These are phyloP conservation scores for Penicillium sp. DNA, from an alignment of 2,329 filamentous ascomycete species.

Conservation along the genomic window DNA sequence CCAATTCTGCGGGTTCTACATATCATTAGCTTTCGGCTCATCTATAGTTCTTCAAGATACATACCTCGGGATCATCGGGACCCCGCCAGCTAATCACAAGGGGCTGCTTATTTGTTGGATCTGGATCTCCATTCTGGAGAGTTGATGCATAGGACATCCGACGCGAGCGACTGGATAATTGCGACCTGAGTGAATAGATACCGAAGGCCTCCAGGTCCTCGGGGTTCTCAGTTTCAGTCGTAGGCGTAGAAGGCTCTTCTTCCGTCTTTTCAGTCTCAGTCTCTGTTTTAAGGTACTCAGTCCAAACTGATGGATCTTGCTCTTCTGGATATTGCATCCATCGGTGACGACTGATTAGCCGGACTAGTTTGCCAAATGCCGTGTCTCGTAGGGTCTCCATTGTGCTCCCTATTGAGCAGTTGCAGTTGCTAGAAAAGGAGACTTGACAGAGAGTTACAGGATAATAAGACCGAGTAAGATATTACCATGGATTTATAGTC, in stretches of 20 bases:
- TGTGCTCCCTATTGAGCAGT: background rate
- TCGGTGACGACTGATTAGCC: constrained; percentile 10
- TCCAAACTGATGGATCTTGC: constrained; percentile 9
- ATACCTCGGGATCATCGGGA: constrained; percentile 15
- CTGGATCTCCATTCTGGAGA: background rate
- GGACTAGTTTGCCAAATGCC: constrained; percentile 22
- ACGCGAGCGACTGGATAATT: constrained; percentile 8
- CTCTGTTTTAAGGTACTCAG: constrained; percentile 11
- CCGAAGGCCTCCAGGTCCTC: constrained; percentile 13
- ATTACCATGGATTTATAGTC: too few relatives aligned
- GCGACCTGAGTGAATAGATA: constrained; percentile 19
- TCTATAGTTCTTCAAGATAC: background rate
- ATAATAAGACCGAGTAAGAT: background rate
- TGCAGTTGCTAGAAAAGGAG: background rate
- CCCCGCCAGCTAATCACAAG: constrained; percentile 19
- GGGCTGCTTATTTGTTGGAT: background rate
- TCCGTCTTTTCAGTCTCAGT: constrained; percentile 1
- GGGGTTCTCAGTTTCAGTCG: background rate
- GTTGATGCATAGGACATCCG: constrained; percentile 4
- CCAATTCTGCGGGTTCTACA: constrained; percentile 48
- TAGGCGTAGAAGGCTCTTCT: background rate
- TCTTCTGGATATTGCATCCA: constrained; percentile 21
- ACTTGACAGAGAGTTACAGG: background rate
- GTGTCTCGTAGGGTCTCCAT: constrained; percentile 21
- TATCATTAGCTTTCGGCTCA: background rate